Evolutionary conservation across 129 eudicot species (phyloP), one percentile per base, ranked within the genome.

Genomic region (Oenanthe sinensis): DNA sequence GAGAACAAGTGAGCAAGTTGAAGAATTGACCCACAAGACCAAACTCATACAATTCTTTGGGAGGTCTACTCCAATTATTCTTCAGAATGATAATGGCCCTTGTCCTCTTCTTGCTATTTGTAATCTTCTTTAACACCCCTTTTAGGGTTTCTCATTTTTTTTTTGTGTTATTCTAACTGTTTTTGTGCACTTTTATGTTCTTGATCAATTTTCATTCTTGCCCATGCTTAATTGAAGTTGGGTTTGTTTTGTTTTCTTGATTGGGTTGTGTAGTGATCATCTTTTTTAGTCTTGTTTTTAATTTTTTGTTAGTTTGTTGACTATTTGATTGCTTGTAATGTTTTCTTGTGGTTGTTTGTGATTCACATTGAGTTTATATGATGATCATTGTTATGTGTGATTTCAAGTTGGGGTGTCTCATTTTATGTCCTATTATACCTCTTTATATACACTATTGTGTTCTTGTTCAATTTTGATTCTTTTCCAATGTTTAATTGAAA

Each of bases 81-180:
- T 95, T 74, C 98, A 95, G 69, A 95, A 95, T 84, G 96, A 91
- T 77, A 95, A 95, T 83, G 98, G 98, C 77, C 98, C 98, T 49
- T 95, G 98, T 75, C 98, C 98, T 79, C 98, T 95, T 78, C 91
- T 95, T 79, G 91, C 98, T 49, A 95, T 95, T 74, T 95, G 98
- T 95, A 89, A 72, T 52, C 40, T 49, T 60, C 81, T 15, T 43
- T 68, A 37, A 49, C 46, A 44, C 73, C 67, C 37, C 69, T n/a
- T 83, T 69, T 91, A 78, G 88, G 82, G 83, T 87, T 87, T 81
- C 43, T 75, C 24, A 4, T 9, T 68, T 71, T 15, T 9, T 68
- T 71, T 15, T n/a, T 39, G 67, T 42, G 6, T 60, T 42, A 15
- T 62, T 67, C 13, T 1, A 30, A 14, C 8, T 26, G 72, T 67